Evolutionary conservation across 352 stramenopile genomes (phyloP), one percentile per base, ranked within the genome.

Genomic region (Sclerospora graminicola): DNA sequence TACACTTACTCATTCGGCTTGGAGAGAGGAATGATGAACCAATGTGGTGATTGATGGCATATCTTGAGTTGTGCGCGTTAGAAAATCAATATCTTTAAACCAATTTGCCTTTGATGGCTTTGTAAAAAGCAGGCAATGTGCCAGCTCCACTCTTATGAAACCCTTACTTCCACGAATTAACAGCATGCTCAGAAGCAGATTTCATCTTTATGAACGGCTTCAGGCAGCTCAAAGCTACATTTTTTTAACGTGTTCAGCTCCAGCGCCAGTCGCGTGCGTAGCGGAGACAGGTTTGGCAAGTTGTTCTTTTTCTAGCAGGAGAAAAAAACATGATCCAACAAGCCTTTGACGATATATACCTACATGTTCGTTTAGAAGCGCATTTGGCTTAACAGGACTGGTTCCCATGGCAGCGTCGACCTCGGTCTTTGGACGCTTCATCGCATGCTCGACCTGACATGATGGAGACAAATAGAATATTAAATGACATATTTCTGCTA

Each of bases 361-460:
- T n/a, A 75, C 67, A 51, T 75, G 40, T 4, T 74, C 61, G 11
- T 56, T 63, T 18, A 76, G 33, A 13, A 81, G 53, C 2, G 51
- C 56, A 5, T 55, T 63, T 2, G 60, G 49, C 48, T 84, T 83
- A 1, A 74, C 40, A 3, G 75, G 75, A 53, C 71, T 84, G 48
- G 71, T 75, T 36, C 83, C 70, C 73, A 89, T 85, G 2, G 76
- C 62, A n/a, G n/a, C n/a, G n/a, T n/a, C n/a, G n/a, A n/a, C n/a
- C n/a, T n/a, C n/a, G n/a, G n/a, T n/a, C n/a, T 86, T 85, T 13
- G 76, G 73, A 4, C 73, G 69, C 46, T 89, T 89, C 62, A 89
- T 84, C 4, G 76, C 69, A 15, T 69, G 61, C 48, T 84, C 69
- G 14, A 86, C 64, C 76, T 85, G 45, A 0, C 33, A 8, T 15